A percentile compares a stretch with the other conserved stretches of the same genome.
Evolutionary conservation across 805 yeast genomes (phyloP).

Genomic region (Candida quercuum): DNA sequence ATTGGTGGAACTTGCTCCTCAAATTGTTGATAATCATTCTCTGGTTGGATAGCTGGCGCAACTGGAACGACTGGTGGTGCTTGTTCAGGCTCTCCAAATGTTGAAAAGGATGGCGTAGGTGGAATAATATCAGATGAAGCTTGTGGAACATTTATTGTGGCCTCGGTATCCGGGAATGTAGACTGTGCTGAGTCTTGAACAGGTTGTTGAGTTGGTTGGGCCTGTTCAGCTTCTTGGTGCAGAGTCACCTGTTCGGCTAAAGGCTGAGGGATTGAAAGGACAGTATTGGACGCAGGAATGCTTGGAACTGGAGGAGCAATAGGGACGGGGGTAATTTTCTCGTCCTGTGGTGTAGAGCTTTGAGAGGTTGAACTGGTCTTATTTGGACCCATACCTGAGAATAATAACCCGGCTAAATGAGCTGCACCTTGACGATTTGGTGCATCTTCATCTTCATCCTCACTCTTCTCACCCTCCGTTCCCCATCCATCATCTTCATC

Average conservation of each 20-base stretch:
- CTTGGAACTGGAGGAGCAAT: constrained; percentile 25
- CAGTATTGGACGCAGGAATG: constrained; percentile 10
- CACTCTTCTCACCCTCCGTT: constrained; percentile 27
- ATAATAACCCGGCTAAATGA: constrained; percentile 23
- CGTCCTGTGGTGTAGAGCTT: constrained; percentile 16
- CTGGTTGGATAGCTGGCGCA: constrained; percentile 10
- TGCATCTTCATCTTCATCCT: constrained; percentile 30
- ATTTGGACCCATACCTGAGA: constrained; percentile 23
- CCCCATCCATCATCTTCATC: constrained; percentile 31
- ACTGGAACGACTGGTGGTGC: constrained; percentile 7
- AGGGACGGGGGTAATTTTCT: constrained; percentile 16
- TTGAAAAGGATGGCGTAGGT: no score
- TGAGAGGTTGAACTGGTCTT: constrained; percentile 16
- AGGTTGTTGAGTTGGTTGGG: no score
- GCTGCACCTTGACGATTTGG: constrained; percentile 27
- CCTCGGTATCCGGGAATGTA: not conserved
- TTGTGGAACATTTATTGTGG: no score
- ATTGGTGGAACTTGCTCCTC: no score
- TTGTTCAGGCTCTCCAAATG: no score
- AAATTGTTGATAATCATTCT: no score
- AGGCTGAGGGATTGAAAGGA: no score
- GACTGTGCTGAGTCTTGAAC: no score
- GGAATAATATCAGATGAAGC: constrained; percentile 6
- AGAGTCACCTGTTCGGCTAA: no score
- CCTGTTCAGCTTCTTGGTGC: no score